Evolutionary conservation across 1,284 basidiomycete genomes (phyloP), one percentile per base, ranked within the genome.

Genomic region (Malassezia dermatis): DNA sequence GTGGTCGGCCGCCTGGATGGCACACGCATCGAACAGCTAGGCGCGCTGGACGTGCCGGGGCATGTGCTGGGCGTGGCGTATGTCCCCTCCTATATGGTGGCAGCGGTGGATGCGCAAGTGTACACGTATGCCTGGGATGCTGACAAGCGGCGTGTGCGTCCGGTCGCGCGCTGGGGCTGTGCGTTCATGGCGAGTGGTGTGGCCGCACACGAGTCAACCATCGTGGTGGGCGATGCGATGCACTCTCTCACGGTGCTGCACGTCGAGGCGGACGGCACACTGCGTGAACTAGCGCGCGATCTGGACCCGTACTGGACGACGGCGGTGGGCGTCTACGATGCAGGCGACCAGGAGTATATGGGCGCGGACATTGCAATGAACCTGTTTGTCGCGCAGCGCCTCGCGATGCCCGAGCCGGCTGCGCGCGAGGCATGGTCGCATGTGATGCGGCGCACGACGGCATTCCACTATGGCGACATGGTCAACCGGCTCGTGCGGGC

Each of bases 301-400:
- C 57, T 63, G 39, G 69, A 73, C 53, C 69, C 71, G 10, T 69
- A 63, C 56, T 73, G 71, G 71, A 72, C 69, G 11, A 66, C 58
- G 26, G 63, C 69, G 13, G 64, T 62, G 11, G 62, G 64, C 17
- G 21, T 58, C 39, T 47, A 67, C 21, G 64, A 69, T 52, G 53
- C 45, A 1, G 59, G 43, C 8, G 54, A 17, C 8, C 65, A 71
- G 60, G 62, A 61, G n/a, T 73, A 62, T 48, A 55, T 71, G 27
- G 71, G 69, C 26, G 59, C 67, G 4, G 71, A 73, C 54, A 62
- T 73, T 47, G 59, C 57, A 24, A 69, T 72, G 61, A 73, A 73
- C 24, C 17, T 73, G 35, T 73, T 63, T 55, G 65, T 69, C 17
- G 58, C 63, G 13, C 62, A 64, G 57, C 60, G 71, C 23, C 48